Base-by-base conservation (phyloP, 164 flowering plant species). In the Protea cynaroides region DNA sequence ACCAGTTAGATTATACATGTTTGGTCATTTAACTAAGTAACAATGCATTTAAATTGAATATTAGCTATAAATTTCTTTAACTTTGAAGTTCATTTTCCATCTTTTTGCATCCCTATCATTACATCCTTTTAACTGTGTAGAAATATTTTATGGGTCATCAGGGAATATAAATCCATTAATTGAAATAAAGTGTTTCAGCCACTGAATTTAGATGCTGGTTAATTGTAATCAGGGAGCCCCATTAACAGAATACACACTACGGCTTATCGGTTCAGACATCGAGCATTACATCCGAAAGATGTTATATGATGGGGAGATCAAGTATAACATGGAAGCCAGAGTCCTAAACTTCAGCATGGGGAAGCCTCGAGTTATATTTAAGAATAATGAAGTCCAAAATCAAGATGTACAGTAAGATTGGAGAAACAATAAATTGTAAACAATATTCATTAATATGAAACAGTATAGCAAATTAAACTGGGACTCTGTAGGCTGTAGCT, bases 261-360 rank as follows among this genome's bases (percentile, higher is more conserved):
- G 79, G 1, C 65, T 76, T 53, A 73, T 73, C 2, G 76, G 77
- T n/a, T 77, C 73, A 23, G 96, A 92, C 77, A 79, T 92, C 56
- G 98, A 92, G 70, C 95, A 92, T 75, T 85, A 83, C 82, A 92
- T 92, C 66, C 74, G 96, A 65, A 92, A 89, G 81, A 49, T 90
- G 77, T 69, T 90, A 19, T 84, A 81, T 52, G 86, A 86, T 64
- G 96, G 96, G 50, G 90, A 83, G 63, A 92, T 92, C 57, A 84
- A 81, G 36, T 92, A 92, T 87, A 92, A 90, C 79, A 88, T 89
- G 98, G 79, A 90, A 56, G 85, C 90, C 10, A 80, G 81, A 59
- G 83, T 78, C 23, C 87, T 92, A 50, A 92, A 92, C 72, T 92
- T 92, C 84, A 90, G 96, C 80, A 88, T 89, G 95, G 98, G 98